A percentile compares a stretch with the other conserved stretches of the same genome.
Conservation (phyloP, 192 early-diverging fungal species). For the Oehlia diaphana region DNA sequence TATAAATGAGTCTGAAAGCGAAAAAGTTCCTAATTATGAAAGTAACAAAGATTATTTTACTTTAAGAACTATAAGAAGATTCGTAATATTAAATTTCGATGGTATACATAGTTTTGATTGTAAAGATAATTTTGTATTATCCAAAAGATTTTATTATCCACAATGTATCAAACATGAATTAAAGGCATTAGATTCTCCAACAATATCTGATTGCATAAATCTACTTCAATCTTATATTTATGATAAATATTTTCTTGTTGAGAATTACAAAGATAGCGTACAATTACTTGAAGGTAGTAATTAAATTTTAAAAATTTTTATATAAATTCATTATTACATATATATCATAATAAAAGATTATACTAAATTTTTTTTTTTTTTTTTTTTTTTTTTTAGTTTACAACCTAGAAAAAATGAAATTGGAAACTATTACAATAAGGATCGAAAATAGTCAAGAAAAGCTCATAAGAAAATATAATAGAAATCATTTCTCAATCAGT, state of each 20-base stretch:
- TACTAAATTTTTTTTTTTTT: too few relatives aligned
- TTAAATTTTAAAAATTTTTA: background rate
- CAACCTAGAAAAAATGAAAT: background rate
- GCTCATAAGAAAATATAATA: background rate
- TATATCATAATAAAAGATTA: background rate
- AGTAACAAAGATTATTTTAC: background rate
- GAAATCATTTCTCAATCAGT: background rate
- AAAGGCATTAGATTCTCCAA: background rate
- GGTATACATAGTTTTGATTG: background rate
- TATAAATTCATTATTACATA: too few relatives aligned
- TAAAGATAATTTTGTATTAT: background rate
- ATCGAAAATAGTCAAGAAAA: background rate
- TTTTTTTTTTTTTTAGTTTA: background rate
- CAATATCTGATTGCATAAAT: background rate
- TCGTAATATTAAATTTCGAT: background rate
- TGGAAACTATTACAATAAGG: background rate
- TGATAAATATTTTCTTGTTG: background rate
- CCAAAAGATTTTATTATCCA: too few relatives aligned
- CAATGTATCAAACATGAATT: too few relatives aligned
- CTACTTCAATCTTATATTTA: background rate
- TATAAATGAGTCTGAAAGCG: background rate
- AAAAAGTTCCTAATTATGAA: background rate
- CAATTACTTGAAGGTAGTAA: background rate
- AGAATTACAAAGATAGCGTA: background rate
- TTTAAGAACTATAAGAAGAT: background rate